These are phyloP conservation scores for Trematosphaeria pertusa DNA, from an alignment of 2,329 filamentous ascomycete species.

Conservation along the genomic window DNA sequence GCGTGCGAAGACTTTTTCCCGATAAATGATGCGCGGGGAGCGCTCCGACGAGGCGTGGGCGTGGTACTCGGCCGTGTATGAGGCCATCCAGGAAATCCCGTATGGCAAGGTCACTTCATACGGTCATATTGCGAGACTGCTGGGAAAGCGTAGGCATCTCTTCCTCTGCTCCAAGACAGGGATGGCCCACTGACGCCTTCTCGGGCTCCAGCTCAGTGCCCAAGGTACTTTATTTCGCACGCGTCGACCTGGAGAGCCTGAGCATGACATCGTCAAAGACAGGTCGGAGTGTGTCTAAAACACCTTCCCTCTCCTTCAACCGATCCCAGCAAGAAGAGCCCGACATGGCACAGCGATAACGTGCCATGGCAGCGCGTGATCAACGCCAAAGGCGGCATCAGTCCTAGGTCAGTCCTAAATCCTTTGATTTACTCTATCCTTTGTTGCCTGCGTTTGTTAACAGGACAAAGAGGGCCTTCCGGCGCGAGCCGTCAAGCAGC, in stretches of 20 bases:
- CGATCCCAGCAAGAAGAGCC: constrained; percentile 50
- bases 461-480: constrained; percentile 49
- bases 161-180: constrained; percentile 13
- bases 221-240: constrained; percentile 46
- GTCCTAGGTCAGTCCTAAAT: constrained; percentile 69
- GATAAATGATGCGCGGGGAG: constrained; percentile 64
- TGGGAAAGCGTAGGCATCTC: constrained; percentile 71
- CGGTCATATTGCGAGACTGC: constrained; percentile 75
- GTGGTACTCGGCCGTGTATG: constrained; percentile 81
- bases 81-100: constrained; percentile 85
- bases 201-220: constrained; percentile 52
- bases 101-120: constrained; percentile 85
- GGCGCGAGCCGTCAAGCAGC: constrained; percentile 57
- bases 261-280: constrained; percentile 56
- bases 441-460: constrained; percentile 29
- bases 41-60: constrained; percentile 76
- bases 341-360: constrained; percentile 72
- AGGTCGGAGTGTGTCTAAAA: constrained; percentile 91
- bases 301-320: constrained; percentile 68
- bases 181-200: constrained; percentile 32
- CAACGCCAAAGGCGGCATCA: constrained; percentile 85
- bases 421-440: constrained; percentile 14
- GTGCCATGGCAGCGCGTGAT: constrained; percentile 97
- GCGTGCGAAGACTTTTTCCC: too few relatives aligned
- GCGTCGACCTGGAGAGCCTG: constrained; percentile 53